Conservation (phyloP, 2,329 filamentous ascomycete species). For the Cladosporium sp. region DNA sequence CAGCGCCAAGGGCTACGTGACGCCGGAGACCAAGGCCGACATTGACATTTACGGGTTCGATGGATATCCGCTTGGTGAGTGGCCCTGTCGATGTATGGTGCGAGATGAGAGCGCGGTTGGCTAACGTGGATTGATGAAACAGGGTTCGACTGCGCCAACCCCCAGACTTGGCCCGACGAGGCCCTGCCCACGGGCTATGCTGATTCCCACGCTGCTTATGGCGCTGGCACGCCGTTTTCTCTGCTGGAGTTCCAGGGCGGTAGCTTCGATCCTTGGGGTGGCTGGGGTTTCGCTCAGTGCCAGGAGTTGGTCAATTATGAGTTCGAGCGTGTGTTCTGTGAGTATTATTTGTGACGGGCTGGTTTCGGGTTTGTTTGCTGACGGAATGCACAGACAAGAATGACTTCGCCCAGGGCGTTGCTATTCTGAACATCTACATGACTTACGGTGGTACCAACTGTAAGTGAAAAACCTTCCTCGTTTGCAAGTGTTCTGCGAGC, state of each 20-base stretch:
- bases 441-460: conserved; percentile 72
- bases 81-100: no score
- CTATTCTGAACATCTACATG: conserved; percentile 56
- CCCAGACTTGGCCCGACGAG: conserved; percentile 53
- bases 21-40: conserved; percentile 51
- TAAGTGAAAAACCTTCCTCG: conserved; percentile 40
- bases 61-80: conserved; percentile 49
- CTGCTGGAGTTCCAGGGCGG: conserved; percentile 49
- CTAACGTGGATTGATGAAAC: background rate
- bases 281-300: conserved; percentile 61
- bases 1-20: conserved; percentile 53
- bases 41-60: conserved; percentile 62
- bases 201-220: conserved; percentile 51
- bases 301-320: conserved; percentile 61
- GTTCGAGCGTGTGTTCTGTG: conserved; percentile 72
- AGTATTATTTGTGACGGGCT: conserved; percentile 32
- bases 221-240: conserved; percentile 59
- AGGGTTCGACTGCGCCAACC: conserved; percentile 55
- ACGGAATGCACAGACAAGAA: background rate
- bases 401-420: conserved; percentile 8
- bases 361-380: background rate
- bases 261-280: conserved; percentile 69
- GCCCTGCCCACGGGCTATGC: conserved; percentile 53
- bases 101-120: background rate
- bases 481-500: background rate